phyloP scores from a whole-genome alignment of 306 rosid genomes.

The Phaseolus lunatus region DNA sequence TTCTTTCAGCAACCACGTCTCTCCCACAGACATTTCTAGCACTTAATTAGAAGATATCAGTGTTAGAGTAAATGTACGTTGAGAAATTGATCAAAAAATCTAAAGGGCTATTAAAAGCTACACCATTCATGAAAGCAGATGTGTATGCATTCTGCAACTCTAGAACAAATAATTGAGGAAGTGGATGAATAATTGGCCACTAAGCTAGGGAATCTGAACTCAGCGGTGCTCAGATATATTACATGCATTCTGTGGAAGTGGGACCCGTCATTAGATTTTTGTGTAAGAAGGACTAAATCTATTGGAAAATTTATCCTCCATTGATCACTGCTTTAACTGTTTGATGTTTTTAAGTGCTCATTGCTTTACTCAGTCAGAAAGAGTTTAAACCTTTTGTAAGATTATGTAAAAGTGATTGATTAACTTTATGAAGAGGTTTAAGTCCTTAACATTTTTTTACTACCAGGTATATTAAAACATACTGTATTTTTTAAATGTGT shows the following conservation, averaged over 20 bases:
- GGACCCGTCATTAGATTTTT: constrained; percentile 36
- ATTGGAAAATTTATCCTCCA: constrained; percentile 16
- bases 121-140: constrained; percentile 16
- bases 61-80: background rate
- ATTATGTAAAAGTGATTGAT: constrained; percentile 6
- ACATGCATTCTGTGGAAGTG: constrained; percentile 47
- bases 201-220: constrained; percentile 36
- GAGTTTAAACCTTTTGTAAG: constrained; percentile 5
- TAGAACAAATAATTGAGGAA: constrained; percentile 41
- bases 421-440: background rate
- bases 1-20: background rate
- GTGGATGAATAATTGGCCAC: constrained; percentile 32
- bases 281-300: constrained; percentile 20
- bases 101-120: constrained; percentile 21
- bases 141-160: constrained; percentile 16
- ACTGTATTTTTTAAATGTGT: background rate
- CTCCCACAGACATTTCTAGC: background rate
- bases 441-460: background rate
- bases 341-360: constrained; percentile 18
- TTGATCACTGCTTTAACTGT: constrained; percentile 5
- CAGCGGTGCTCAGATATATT: constrained; percentile 43
- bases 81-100: constrained; percentile 27
- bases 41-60: background rate
- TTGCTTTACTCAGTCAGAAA: constrained; percentile 1
- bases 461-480: background rate